phyloP scores from a whole-genome alignment of 2,329 filamentous ascomycete species.

The Karstenula rhodostoma region DNA sequence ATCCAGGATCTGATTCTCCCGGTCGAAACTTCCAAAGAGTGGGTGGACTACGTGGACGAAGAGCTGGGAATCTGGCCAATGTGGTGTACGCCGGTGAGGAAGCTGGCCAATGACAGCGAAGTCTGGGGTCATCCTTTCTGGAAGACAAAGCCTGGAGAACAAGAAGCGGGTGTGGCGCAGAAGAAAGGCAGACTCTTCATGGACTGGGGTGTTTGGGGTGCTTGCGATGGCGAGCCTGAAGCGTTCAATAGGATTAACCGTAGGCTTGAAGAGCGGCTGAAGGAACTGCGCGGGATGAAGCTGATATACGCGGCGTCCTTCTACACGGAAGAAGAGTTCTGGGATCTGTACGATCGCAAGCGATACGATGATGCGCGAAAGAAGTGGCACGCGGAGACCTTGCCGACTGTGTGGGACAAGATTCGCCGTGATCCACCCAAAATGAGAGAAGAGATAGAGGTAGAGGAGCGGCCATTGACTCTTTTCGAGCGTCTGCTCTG shows the following conservation, averaged over 20 bases:
- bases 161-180: not conserved
- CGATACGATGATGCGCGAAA: slow-evolving; percentile 65
- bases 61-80: slow-evolving; percentile 60
- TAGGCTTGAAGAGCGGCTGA: slow-evolving; percentile 72
- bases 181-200: slow-evolving; percentile 23
- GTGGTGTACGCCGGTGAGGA: slow-evolving; percentile 62
- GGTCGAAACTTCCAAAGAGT: slow-evolving; percentile 55
- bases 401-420: slow-evolving; percentile 72
- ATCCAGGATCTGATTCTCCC: slow-evolving; percentile 69
- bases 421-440: slow-evolving; percentile 43
- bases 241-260: slow-evolving; percentile 73
- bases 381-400: slow-evolving; percentile 63
- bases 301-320: slow-evolving; percentile 87
- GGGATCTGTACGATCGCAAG: slow-evolving; percentile 64
- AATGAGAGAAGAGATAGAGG: not conserved
- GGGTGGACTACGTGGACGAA: slow-evolving; percentile 59
- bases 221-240: slow-evolving; percentile 62
- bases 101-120: slow-evolving; percentile 7
- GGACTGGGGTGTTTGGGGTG: slow-evolving; percentile 73
- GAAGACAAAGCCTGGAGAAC: slow-evolving; percentile 10
- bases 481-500: slow-evolving; percentile 5
- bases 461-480: not conserved
- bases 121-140: slow-evolving; percentile 22
- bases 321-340: slow-evolving; percentile 74
- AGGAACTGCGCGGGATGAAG: slow-evolving; percentile 76